Evolutionary conservation across 305 asterid species (phyloP), one percentile per base, ranked within the genome.

Genomic region (Plantago coronopus): DNA sequence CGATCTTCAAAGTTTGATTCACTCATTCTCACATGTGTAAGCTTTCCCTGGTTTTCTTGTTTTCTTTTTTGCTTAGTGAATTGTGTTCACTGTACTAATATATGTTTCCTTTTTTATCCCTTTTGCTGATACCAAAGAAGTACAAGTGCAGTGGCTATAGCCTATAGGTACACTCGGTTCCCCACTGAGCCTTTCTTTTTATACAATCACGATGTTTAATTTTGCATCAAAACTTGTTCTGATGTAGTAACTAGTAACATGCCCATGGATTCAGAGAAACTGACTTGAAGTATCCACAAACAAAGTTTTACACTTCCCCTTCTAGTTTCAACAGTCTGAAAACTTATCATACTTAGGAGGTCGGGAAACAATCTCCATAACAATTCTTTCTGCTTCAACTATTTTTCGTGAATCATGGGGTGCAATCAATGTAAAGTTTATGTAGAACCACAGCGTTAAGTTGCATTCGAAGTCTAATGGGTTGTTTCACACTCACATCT

Each of bases 11-110:
- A 79, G 84, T 61, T 76, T 90, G 68, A 79, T 90, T 65, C 93
- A 79, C 74, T 80, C 91, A 47, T 79, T 87, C 22, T 83, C 95
- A 60, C 85, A 85, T 20, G 94, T 83, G 96, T 90, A 85, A 81
- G 94, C n/a, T 65, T 74, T 43, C 18, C 54, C 69, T 44, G 16
- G 47, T 31, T 21, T 19, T 45, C 25, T n/a, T n/a, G n/a, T 70
- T 25, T 54, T 45, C 42, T 18, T 29, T 19, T n/a, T n/a, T 59
- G 60, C 67, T 54, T 49, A 21, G 18, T 22, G 27, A 31, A 68
- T 7, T 21, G 34, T 10, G 18, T 58, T 54, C 22, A 19, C 53
- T 14, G 11, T 44, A n/a, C 19, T 73, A 55, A 47, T 25, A 56
- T 17, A 19, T 12, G 18, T n/a, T n/a, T n/a, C 42, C 31, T n/a